Evolutionary conservation across 129 eudicot genomes (phyloP).

Genomic region (Lactuca saligna): DNA sequence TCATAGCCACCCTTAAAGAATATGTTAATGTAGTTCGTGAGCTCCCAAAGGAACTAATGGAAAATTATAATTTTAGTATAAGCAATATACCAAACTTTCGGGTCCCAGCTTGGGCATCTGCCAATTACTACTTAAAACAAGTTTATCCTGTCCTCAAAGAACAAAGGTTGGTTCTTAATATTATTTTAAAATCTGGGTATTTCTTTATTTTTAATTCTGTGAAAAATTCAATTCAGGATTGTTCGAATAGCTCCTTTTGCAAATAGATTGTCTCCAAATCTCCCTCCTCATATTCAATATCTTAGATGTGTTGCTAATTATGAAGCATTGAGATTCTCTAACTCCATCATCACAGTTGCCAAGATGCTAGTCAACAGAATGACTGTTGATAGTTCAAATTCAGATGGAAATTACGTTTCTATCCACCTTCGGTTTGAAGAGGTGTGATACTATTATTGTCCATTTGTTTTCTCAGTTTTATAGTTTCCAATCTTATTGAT

Average conservation of each 20-base stretch:
- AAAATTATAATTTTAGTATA: conserved; percentile 55
- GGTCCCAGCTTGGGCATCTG: conserved; percentile 87
- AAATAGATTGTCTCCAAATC: conserved; percentile 71
- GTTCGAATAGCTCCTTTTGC: conserved; percentile 81
- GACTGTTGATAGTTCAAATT: conserved; percentile 53
- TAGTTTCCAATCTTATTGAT: no score
- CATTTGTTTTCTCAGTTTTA: no score
- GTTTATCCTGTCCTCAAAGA: conserved; percentile 70
- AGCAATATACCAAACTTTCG: conserved; percentile 54
- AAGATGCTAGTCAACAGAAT: conserved; percentile 53
- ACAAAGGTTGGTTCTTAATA: conserved; percentile 46
- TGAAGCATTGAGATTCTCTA: conserved; percentile 70
- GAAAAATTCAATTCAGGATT: conserved; percentile 48
- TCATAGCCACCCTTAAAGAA: conserved; percentile 54
- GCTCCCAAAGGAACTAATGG: conserved; percentile 66
- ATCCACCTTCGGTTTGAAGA: conserved; percentile 92
- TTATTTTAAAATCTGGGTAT: conserved; percentile 6
- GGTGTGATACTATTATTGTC: conserved; percentile 37
- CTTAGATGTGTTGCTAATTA: conserved; percentile 82
- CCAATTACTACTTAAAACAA: conserved; percentile 58
- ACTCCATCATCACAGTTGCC: conserved; percentile 57
- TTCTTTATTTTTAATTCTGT: conserved; percentile 17
- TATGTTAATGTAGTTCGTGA: conserved; percentile 54
- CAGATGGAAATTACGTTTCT: conserved; percentile 72
- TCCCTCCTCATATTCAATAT: conserved; percentile 70